Evolutionary conservation across 2,329 filamentous ascomycete genomes (phyloP).

Genomic region (Bipolaris victoriae): DNA sequence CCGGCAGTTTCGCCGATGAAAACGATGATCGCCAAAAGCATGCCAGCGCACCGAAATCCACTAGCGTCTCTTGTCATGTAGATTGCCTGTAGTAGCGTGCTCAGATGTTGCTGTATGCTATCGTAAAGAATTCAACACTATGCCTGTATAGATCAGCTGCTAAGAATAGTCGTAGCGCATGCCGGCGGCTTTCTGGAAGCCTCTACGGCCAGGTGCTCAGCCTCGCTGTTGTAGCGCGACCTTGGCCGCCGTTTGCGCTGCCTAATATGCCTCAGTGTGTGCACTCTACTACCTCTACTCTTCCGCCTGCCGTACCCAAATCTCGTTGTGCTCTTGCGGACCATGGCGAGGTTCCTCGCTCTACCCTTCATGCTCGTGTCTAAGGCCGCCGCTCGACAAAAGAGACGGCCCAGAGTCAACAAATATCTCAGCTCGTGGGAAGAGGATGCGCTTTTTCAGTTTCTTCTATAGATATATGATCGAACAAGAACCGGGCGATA

Average conservation of each 20-base stretch:
- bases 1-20: too few relatives aligned
- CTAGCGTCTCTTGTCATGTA: too few relatives aligned
- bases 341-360: constrained; percentile 3
- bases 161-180: too few relatives aligned
- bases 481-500: too few relatives aligned
- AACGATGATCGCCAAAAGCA: too few relatives aligned
- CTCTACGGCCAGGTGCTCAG: constrained; percentile 3
- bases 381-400: constrained; percentile 33
- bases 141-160: too few relatives aligned
- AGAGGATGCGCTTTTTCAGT: constrained; percentile 33
- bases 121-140: too few relatives aligned
- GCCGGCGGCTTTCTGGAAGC: not conserved
- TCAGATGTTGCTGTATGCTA: too few relatives aligned
- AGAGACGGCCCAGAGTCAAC: constrained; percentile 35
- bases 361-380: constrained; percentile 21
- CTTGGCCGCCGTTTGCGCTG: not conserved
- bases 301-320: not conserved
- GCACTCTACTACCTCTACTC: not conserved
- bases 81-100: too few relatives aligned
- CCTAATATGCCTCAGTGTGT: not conserved
- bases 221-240: constrained; percentile 12
- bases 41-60: too few relatives aligned
- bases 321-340: constrained; percentile 6
- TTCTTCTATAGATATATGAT: constrained; percentile 23
- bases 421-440: constrained; percentile 37